Conservation (phyloP, 2,329 filamentous ascomycete species). For the Aspergillus thermomutatus region DNA sequence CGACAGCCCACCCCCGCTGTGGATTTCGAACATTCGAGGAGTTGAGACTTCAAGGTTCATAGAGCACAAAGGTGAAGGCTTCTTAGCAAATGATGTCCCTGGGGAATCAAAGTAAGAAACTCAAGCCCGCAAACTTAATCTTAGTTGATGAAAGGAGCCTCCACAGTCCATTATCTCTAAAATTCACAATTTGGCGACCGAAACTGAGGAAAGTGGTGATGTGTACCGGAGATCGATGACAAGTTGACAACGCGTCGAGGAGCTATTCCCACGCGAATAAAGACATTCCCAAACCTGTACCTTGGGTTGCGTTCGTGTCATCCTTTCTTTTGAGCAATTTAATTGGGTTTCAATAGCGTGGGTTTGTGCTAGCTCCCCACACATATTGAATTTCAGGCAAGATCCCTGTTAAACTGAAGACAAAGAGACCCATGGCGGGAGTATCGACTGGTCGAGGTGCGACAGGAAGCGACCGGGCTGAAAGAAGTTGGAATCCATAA, state of each 20-base stretch:
- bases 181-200: neutral
- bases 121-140: neutral
- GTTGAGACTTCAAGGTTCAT: neutral
- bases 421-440: neutral
- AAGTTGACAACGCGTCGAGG: neutral
- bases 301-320: neutral
- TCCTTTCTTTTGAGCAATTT: neutral
- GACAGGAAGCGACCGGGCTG: neutral
- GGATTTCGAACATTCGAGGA: neutral
- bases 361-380: neutral
- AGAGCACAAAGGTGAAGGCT: neutral
- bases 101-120: neutral
- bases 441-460: conserved; percentile 7
- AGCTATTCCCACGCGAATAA: neutral
- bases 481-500: neutral
- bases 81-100: neutral
- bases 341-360: neutral
- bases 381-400: neutral
- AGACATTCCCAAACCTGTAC: neutral
- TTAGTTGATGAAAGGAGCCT: neutral
- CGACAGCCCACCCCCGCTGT: neutral
- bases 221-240: neutral
- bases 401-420: neutral
- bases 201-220: neutral
- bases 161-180: neutral